phyloP scores from a whole-genome alignment of 2,329 filamentous ascomycete species.

The Thelonectria discophora region DNA sequence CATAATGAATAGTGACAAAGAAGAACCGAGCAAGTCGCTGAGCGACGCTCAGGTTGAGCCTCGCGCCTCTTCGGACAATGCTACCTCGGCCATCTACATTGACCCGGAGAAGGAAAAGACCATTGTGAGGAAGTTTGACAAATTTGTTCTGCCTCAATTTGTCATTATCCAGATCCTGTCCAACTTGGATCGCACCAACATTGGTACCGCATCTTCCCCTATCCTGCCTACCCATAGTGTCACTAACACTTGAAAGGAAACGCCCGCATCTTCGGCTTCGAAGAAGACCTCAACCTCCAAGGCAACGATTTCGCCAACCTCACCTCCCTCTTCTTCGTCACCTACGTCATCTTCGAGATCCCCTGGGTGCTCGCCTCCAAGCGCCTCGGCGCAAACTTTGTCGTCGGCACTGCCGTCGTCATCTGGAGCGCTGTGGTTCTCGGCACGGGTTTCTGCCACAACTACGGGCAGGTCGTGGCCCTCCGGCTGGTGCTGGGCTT shows the following conservation, averaged over 20 bases:
- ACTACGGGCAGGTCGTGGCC: constrained; percentile 62
- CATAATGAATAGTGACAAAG: not conserved
- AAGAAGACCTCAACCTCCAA: constrained; percentile 4
- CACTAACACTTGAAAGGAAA: not conserved
- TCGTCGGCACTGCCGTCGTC: constrained; percentile 31
- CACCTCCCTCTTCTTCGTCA: constrained; percentile 15
- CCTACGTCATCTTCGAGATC: constrained; percentile 24
- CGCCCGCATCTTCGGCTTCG: constrained; percentile 9
- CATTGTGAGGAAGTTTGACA: constrained; percentile 8
- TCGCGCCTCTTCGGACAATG: not conserved
- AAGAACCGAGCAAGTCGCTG: not conserved
- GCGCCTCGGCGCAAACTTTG: constrained; percentile 14
- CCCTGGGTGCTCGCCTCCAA: constrained; percentile 27
- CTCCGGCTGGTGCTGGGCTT: constrained; percentile 66
- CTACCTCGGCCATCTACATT: not conserved
- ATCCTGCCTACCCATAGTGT: rapidly evolving
- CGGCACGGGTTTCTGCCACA: constrained; percentile 65
- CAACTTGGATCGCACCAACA: constrained; percentile 11
- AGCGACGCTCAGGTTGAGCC: not conserved
- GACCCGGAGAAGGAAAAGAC: constrained; percentile 10
- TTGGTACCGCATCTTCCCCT: not conserved
- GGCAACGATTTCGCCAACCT: constrained; percentile 15
- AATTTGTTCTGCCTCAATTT: constrained; percentile 1
- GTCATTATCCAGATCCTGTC: not conserved
- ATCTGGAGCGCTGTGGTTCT: constrained; percentile 64